Conservation (phyloP, 495 filamentous ascomycete genomes). For the Acidomyces sp. region DNA sequence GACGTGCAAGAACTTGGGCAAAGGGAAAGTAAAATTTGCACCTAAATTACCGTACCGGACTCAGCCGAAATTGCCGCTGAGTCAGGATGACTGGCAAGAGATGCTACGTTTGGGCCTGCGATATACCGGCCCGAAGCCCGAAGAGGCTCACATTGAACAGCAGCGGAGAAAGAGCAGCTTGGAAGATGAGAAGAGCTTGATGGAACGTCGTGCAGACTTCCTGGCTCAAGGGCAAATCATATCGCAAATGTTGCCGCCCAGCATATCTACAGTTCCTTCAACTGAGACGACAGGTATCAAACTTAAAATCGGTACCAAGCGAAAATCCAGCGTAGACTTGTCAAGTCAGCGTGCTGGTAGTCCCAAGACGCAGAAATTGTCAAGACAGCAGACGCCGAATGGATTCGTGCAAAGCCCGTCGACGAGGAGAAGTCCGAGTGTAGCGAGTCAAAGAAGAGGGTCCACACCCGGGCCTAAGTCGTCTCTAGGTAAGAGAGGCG, state of each 20-base stretch:
- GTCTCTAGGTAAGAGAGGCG: neutral
- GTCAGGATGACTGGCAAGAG: conserved; percentile 11
- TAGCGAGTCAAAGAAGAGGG: conserved; percentile 7
- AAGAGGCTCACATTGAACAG: neutral
- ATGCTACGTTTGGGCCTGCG: conserved; percentile 8
- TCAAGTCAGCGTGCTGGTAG: conserved; percentile 9
- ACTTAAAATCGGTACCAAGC: conserved; percentile 8
- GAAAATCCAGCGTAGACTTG: conserved; percentile 12
- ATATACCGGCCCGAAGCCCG: conserved; percentile 11
- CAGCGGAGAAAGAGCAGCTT: conserved; percentile 8
- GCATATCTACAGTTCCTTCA: neutral
- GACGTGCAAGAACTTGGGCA: conserved; percentile 49
- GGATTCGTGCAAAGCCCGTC: neutral
- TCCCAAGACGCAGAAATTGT: conserved; percentile 14
- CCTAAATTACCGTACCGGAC: conserved; percentile 13
- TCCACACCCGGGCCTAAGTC: conserved; percentile 7
- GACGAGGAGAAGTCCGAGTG: conserved; percentile 7
- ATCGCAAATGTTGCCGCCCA: conserved; percentile 1
- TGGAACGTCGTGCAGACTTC: neutral
- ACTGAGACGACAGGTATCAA: conserved; percentile 5
- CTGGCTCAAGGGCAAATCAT: neutral
- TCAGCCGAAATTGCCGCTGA: conserved; percentile 8
- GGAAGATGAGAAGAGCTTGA: conserved; percentile 1
- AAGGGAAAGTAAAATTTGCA: conserved; percentile 31
- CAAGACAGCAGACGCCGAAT: conserved; percentile 6